Conservation (phyloP, 169 alveolate genomes). For the Eimeria sp. region DNA sequence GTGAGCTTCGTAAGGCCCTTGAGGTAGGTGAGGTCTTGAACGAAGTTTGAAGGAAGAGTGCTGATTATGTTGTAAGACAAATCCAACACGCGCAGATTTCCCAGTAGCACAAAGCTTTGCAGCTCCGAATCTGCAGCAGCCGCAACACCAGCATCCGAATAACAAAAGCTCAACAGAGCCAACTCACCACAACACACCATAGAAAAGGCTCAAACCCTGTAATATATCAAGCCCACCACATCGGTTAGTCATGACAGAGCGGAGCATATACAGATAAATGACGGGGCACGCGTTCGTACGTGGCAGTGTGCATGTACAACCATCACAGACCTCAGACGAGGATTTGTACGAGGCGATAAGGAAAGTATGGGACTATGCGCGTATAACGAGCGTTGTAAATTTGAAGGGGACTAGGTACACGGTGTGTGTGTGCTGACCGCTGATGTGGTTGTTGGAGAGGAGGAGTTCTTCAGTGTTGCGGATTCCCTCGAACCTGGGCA, state of each 20-base stretch:
- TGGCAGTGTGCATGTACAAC: too few relatives aligned
- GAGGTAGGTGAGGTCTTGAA: slow-evolving; percentile 28
- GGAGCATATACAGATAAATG: too few relatives aligned
- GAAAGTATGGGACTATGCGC: too few relatives aligned
- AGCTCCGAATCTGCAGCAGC: slow-evolving; percentile 4
- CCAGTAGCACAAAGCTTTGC: slow-evolving; percentile 31
- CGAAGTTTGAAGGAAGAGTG: slow-evolving; percentile 53
- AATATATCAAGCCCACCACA: neutral
- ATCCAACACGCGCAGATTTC: slow-evolving; percentile 59
- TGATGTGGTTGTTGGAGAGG: slow-evolving; percentile 65
- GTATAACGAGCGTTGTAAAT: neutral
- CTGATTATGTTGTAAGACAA: slow-evolving; percentile 60
- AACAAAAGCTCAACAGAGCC: neutral
- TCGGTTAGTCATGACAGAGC: neutral
- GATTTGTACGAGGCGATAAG: too few relatives aligned
- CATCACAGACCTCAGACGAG: too few relatives aligned
- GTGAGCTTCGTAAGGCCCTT: slow-evolving; percentile 36
- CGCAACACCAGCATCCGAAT: neutral
- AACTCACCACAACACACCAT: neutral
- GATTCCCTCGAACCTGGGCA: slow-evolving; percentile 57
- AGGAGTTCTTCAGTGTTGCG: slow-evolving; percentile 61
- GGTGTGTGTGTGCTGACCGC: neutral
- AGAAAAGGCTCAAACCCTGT: too few relatives aligned
- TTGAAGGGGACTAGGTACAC: neutral
- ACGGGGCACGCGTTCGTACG: too few relatives aligned